Evolutionary conservation across 345 rosid species (phyloP), one percentile per base, ranked within the genome.

Genomic region (Passiflora organensis): DNA sequence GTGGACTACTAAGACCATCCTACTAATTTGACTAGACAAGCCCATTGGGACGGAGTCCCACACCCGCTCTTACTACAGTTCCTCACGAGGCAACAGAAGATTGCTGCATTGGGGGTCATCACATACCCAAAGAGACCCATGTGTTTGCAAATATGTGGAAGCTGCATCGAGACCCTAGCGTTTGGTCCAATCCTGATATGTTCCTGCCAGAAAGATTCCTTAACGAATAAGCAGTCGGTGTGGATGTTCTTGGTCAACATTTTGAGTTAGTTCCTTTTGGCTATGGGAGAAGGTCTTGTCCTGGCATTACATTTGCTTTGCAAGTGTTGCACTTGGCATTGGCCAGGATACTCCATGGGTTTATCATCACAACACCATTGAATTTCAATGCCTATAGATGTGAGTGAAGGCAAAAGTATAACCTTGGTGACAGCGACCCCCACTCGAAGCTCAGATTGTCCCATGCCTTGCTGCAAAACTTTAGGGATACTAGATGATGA

Each of bases 191-290:
- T 23, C 59, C 59, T 23, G 59, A 55, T 1, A 47, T 38, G 16
- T 55, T 55, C 45, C 21, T 1, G 48, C 59, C 59, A 1, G 59
- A 55, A 10, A 55, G 59, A 15, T 55, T 55, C n/a, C 19, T 55
- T 17, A 55, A 34, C 15, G 39, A 13, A 1, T 17, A 55, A 17
- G 6, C 12, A 36, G 21, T 32, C 21, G 1, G 38, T 20, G 39
- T 55, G 17, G 48, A 55, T 13, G 10, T 38, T 22, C 2, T 6
- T 9, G 58, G 58, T 14, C 58, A 54, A 13, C 6, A 54, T 56
- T 43, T 55, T 6, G 59, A 55, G 59, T 39, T 18, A 1, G 4
- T 55, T 6, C 48, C 59, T 16, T 55, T 55, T 18, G 47, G 59
- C 2, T 41, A 21, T 0, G 59, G 59, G 1, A 55, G 59, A 55